Base-by-base conservation (phyloP, 306 rosid genomes). In the Trifolium pratense region DNA sequence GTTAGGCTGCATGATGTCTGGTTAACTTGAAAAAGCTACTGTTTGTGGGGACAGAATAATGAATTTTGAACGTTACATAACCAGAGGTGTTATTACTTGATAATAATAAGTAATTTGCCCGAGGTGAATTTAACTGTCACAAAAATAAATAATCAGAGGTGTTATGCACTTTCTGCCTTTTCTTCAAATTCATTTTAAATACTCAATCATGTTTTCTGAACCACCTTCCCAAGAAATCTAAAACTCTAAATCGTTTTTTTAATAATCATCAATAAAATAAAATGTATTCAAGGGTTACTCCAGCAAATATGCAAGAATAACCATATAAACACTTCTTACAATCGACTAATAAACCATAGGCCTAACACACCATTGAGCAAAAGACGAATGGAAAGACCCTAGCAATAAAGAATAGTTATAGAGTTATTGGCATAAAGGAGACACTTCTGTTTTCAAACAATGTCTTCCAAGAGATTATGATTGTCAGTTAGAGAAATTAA, bases 401-500 rank as follows among this genome's bases (percentile, higher is more conserved):
- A 53, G 60, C 25, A 4, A 17, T 11, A 21, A 20, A 55, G 14
- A 55, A 55, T 20, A 40, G 15, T 40, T 40, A 40, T 39, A 11
- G 60, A 11, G 60, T 20, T 55, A 18, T 55, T 18, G 6, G 14
- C 32, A 20, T 20, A 55, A 6, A 55, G 1, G 60, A 5, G 29
- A 23, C 60, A 55, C 32, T 20, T 9, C 15, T 20, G 10, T 21
- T 32, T 20, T 55, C 29, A 9, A 23, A 56, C 71, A 36, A 77
- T 4, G 60, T 18, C 64, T 68, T 68, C 20, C 14, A 46, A 45
- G 25, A 73, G 64, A 66, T 56, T 56, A 56, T 56, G 53, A 57
- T 56, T n/a, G 48, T 59, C 39, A 40, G 29, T 71, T 48, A 65
- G 74, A 53, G 78, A 78, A 53, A 56, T 43, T 49, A 49, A 23